These are phyloP conservation scores for Cetraspora pellucida DNA, from an alignment of 192 early-diverging fungal genomes.

Conservation along the genomic window DNA sequence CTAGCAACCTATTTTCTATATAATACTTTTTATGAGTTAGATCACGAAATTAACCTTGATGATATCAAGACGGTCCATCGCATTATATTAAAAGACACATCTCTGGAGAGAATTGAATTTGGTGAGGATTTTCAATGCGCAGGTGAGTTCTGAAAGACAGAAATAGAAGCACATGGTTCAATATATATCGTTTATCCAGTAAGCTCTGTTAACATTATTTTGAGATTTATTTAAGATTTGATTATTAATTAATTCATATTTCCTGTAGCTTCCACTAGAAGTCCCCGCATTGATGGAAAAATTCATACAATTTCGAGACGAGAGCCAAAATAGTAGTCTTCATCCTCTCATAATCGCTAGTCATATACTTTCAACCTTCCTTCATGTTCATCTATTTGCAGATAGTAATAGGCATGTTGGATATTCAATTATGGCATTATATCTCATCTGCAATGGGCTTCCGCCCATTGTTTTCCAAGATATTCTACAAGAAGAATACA, in stretches of 20 bases:
- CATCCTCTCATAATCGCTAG: conserved; percentile 15
- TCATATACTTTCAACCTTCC: conserved; percentile 23
- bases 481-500: not conserved
- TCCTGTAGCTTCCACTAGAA: not conserved
- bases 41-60: conserved; percentile 7
- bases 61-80: conserved; percentile 18
- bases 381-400: conserved; percentile 29
- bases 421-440: conserved; percentile 19
- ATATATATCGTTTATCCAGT: conserved; percentile 3
- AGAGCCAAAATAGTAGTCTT: not conserved
- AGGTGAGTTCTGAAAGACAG: not conserved
- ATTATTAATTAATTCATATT: not conserved
- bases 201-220: conserved; percentile 13
- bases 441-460: conserved; percentile 15
- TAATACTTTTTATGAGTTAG: not conserved
- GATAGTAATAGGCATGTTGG: conserved; percentile 24
- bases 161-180: not conserved
- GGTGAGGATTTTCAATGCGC: not conserved
- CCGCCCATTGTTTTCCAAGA: conserved; percentile 10
- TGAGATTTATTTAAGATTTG: not conserved
- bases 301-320: conserved; percentile 17
- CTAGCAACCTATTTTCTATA: conserved; percentile 23
- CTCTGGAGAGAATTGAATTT: not conserved
- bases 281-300: conserved; percentile 17
- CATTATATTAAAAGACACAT: conserved; percentile 20